phyloP scores from a whole-genome alignment of 192 early-diverging fungal genomes.

The Backusella tuberculispora region DNA sequence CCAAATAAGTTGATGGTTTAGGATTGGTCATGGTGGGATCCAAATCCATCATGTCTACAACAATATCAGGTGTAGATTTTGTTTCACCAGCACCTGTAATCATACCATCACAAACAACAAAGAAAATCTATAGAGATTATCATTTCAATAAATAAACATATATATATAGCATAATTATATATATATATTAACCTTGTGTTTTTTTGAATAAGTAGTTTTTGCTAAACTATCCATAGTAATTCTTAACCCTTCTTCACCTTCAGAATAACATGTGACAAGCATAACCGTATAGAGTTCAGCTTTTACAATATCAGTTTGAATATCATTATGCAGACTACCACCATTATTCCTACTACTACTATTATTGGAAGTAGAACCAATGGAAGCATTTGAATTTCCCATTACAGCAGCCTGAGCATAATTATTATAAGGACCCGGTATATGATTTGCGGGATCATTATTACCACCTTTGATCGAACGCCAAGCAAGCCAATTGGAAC shows the following conservation, averaged over 20 bases:
- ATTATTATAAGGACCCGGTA: constrained; percentile 39
- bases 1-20: constrained; percentile 75
- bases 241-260: constrained; percentile 78
- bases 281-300: constrained; percentile 70
- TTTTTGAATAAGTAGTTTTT: constrained; percentile 77
- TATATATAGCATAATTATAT: constrained; percentile 67
- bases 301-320: constrained; percentile 37
- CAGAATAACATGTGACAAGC: constrained; percentile 93
- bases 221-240: constrained; percentile 89
- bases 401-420: not conserved
- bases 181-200: constrained; percentile 73
- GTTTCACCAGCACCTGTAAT: constrained; percentile 83
- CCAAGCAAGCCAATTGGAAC: constrained; percentile 56
- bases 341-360: not conserved
- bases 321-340: not conserved
- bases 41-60: constrained; percentile 77
- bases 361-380: constrained; percentile 7
- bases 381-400: constrained; percentile 6
- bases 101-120: constrained; percentile 91
- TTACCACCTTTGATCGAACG: constrained; percentile 47
- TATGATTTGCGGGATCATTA: constrained; percentile 39
- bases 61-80: constrained; percentile 76
- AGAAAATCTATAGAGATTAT: constrained; percentile 82
- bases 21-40: constrained; percentile 67
- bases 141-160: constrained; percentile 27